phyloP scores from a whole-genome alignment of 768 basidiomycete genomes.

The Pleurotus cornucopiae region DNA sequence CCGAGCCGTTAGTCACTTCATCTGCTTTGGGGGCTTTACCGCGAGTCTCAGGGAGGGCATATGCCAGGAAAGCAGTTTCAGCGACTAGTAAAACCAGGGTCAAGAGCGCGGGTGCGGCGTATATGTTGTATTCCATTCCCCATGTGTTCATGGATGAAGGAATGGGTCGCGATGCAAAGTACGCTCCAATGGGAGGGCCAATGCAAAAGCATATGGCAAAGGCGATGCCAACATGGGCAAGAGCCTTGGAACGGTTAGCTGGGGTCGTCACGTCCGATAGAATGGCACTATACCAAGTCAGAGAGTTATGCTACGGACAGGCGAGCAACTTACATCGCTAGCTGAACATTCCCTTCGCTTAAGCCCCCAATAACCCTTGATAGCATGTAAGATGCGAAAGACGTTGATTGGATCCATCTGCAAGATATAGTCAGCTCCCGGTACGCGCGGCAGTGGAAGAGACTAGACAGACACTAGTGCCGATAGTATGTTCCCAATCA shows the following conservation, averaged over 20 bases:
- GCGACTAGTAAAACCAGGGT: constrained; percentile 71
- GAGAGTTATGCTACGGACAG: background rate
- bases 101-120: constrained; percentile 84
- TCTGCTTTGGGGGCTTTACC: constrained; percentile 30
- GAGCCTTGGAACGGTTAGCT: constrained; percentile 74
- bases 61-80: constrained; percentile 77
- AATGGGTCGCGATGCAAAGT: constrained; percentile 85
- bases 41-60: constrained; percentile 84
- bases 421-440: background rate
- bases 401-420: constrained; percentile 88
- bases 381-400: constrained; percentile 85
- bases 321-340: constrained; percentile 72
- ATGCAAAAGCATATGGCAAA: constrained; percentile 92
- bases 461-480: constrained; percentile 63
- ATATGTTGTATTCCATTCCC: constrained; percentile 76
- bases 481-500: constrained; percentile 93
- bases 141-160: constrained; percentile 52
- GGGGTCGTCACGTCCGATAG: constrained; percentile 87
- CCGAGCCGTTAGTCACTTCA: constrained; percentile 2
- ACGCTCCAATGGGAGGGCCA: constrained; percentile 92
- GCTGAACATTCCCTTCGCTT: constrained; percentile 96
- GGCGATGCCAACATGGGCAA: constrained; percentile 92
- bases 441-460: background rate
- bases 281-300: constrained; percentile 61
- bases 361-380: constrained; percentile 90